Percentiles rank a stretch among this genome's conserved stretches.
These are phyloP conservation scores for Paramecium primaurelia DNA, from an alignment of 73 alveolate genomes.

Conservation along the genomic window DNA sequence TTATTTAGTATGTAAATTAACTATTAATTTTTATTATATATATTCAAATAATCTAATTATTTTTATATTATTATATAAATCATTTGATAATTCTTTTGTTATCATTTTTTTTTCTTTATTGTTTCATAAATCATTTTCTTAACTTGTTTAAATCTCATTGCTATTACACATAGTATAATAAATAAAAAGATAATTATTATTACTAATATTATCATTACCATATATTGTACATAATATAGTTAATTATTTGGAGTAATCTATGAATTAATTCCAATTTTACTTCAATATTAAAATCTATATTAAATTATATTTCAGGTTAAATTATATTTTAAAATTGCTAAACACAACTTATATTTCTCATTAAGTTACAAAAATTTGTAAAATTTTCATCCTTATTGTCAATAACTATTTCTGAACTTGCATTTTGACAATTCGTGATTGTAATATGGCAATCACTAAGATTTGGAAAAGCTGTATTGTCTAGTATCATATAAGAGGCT, in stretches of 20 bases:
- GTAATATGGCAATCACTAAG: not conserved
- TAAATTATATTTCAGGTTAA: not conserved
- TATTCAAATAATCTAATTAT: no score
- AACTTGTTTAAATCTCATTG: not conserved
- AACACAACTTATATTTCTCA: constrained; percentile 21
- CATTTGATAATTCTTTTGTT: not conserved
- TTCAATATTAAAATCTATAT: not conserved
- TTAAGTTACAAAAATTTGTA: not conserved
- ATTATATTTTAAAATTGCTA: not conserved
- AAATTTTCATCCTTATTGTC: not conserved
- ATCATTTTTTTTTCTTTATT: not conserved
- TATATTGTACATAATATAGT: not conserved
- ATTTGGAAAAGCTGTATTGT: not conserved
- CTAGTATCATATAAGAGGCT: not conserved
- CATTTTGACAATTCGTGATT: not conserved
- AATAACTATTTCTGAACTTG: not conserved
- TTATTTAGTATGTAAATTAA: not conserved
- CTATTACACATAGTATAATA: not conserved
- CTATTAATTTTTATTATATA: no score
- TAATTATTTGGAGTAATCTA: not conserved
- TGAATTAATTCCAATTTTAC: not conserved
- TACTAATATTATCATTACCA: not conserved
- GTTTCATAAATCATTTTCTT: not conserved
- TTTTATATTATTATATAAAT: no score
- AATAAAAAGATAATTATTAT: not conserved